Evolutionary conservation across 768 basidiomycete species (phyloP), one percentile per base, ranked within the genome.

Genomic region (Panaeolus cyanescens): DNA sequence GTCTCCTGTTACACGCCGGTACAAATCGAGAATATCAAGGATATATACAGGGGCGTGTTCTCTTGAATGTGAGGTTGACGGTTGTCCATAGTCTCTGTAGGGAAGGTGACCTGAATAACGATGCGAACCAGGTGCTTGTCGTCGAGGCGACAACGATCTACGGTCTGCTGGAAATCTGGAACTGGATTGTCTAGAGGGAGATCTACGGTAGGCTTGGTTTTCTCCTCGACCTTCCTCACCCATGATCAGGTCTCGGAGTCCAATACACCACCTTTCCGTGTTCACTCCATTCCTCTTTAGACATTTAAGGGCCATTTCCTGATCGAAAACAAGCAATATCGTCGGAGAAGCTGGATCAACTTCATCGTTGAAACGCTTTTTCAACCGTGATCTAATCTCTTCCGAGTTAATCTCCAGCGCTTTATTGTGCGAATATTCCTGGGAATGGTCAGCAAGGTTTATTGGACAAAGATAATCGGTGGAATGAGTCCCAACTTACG

Each of bases 281-380:
- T 84, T 74, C 17, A 86, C 68, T 10, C 79, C 80, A 12, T 80
- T 71, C 31, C 75, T 77, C 17, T 64, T 64, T 6, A 87, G 72
- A 9, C 79, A 70, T n/a, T 72, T 73, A 5, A 71, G 65, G 0
- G 81, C 75, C 62, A 77, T 68, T 37, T 75, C 68, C 60, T 79
- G 74, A 28, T 81, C 73, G 40, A 81, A 75, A 3, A 86, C 81
- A 6, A 88, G 75, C 5, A 87, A 68, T 25, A 87, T 65, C 55
- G 79, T 67, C 0, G 84, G 83, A 2, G 54, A 22, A 4, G 32
- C 42, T 6, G 63, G 50, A 15, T 25, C 50, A 17, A 50, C n/a
- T 42, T 39, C n/a, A 22, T 59, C 59, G 31, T 59, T 50, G 30
- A 50, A 50, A 6, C 25, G 25, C 15, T 22, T 12, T 2, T 15